Conservation (phyloP, 352 stramenopile species). For the Phytophthora meadii region DNA sequence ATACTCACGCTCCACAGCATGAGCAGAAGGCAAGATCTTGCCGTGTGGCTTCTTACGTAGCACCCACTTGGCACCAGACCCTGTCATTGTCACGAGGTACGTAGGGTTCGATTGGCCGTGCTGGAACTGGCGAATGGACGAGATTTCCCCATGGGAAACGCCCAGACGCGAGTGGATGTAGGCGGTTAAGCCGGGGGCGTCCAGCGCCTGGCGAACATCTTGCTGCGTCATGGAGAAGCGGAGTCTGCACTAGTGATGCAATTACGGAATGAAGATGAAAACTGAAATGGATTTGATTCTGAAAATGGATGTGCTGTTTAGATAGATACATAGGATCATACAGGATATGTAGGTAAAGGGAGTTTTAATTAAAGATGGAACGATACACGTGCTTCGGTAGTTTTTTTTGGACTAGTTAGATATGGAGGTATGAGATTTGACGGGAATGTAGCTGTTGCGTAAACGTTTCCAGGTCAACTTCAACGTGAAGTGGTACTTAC, state of each 20-base stretch:
- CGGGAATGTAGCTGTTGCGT: slow-evolving; percentile 13
- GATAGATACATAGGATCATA: background rate
- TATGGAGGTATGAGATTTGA: slow-evolving; percentile 1
- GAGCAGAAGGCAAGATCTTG: slow-evolving; percentile 79
- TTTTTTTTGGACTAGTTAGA: background rate
- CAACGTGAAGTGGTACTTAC: slow-evolving; percentile 29
- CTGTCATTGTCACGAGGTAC: slow-evolving; percentile 76
- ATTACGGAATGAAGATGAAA: slow-evolving; percentile 24
- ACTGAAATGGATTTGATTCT: background rate
- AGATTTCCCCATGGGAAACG: slow-evolving; percentile 57
- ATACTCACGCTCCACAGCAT: slow-evolving; percentile 85
- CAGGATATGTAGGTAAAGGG: background rate
- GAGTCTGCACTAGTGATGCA: slow-evolving; percentile 2
- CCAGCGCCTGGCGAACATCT: slow-evolving; percentile 64
- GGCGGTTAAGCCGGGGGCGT: slow-evolving; percentile 50
- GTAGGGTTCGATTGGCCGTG: slow-evolving; percentile 91
- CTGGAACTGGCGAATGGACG: slow-evolving; percentile 80
- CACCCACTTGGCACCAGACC: slow-evolving; percentile 68
- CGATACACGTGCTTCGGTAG: background rate
- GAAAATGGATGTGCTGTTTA: background rate
- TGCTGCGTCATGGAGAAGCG: slow-evolving; percentile 44
- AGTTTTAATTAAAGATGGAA: background rate
- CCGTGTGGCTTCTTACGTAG: slow-evolving; percentile 87
- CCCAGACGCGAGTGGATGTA: slow-evolving; percentile 64
- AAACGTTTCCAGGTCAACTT: slow-evolving; percentile 29